A percentile compares a stretch with the other conserved stretches of the same genome.
These are phyloP conservation scores for Dothideomycetes sp. DNA, from an alignment of 2,329 filamentous ascomycete genomes.

Conservation along the genomic window DNA sequence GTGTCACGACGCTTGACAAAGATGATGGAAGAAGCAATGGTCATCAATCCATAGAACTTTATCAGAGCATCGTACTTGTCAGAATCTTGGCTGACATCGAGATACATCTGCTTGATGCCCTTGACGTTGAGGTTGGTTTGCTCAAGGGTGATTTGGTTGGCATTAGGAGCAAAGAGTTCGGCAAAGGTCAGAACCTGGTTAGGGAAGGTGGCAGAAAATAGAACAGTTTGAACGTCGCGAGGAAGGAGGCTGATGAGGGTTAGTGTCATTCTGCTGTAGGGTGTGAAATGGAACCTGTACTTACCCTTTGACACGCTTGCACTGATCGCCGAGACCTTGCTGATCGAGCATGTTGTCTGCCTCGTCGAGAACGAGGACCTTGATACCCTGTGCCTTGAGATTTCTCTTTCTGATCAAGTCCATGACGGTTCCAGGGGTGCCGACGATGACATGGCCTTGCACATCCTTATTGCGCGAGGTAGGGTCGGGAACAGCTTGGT, in stretches of 20 bases:
- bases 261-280: neutral
- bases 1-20: constrained; percentile 91
- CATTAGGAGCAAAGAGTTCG: constrained; percentile 68
- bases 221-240: constrained; percentile 66
- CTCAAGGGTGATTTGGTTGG: constrained; percentile 75
- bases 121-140: constrained; percentile 90
- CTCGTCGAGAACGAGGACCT: constrained; percentile 84
- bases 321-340: constrained; percentile 91
- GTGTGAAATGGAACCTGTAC: constrained; percentile 21
- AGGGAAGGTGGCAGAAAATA: constrained; percentile 94
- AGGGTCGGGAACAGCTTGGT: constrained; percentile 72
- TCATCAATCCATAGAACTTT: constrained; percentile 91
- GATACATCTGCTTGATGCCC: constrained; percentile 95
- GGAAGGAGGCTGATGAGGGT: constrained; percentile 54
- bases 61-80: constrained; percentile 84
- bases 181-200: constrained; percentile 78
- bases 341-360: constrained; percentile 98
- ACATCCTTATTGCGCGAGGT: constrained; percentile 58
- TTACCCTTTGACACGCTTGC: constrained; percentile 75
- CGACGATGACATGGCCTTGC: constrained; percentile 71
- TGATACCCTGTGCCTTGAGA: constrained; percentile 61
- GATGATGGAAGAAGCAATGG: constrained; percentile 93
- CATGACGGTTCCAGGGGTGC: constrained; percentile 86
- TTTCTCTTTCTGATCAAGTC: constrained; percentile 71
- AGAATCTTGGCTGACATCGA: constrained; percentile 74